A percentile compares a stretch with the other conserved stretches of the same genome.
These are phyloP conservation scores for Candida pini DNA, from an alignment of 805 yeast genomes.

Conservation along the genomic window DNA sequence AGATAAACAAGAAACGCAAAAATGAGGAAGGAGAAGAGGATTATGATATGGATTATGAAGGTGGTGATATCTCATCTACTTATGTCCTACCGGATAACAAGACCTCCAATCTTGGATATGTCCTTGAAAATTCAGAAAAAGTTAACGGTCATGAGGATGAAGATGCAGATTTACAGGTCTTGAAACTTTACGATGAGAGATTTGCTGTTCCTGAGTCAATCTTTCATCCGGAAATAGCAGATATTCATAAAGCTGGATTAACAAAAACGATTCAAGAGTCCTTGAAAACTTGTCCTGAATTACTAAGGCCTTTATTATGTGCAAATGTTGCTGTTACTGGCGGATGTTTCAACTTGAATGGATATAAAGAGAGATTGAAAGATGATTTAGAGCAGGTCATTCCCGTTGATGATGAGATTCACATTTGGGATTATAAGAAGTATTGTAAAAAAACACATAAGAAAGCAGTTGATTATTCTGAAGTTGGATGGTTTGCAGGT, in stretches of 20 bases:
- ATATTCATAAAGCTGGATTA: slow-evolving; percentile 74
- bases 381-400: slow-evolving; percentile 60
- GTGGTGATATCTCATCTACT: slow-evolving; percentile 43
- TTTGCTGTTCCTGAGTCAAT: slow-evolving; percentile 83
- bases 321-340: slow-evolving; percentile 80
- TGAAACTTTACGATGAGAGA: slow-evolving; percentile 74
- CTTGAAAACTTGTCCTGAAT: slow-evolving; percentile 65
- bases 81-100: slow-evolving; percentile 87
- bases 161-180: slow-evolving; percentile 48
- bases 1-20: not conserved
- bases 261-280: slow-evolving; percentile 65
- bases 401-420: slow-evolving; percentile 66
- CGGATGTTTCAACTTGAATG: slow-evolving; percentile 70
- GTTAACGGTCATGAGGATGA: not conserved
- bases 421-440: slow-evolving; percentile 31
- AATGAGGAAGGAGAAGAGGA: too few relatives aligned
- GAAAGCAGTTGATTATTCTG: slow-evolving; percentile 36
- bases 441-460: slow-evolving; percentile 1
- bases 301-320: slow-evolving; percentile 65
- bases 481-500: slow-evolving; percentile 50
- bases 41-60: too few relatives aligned
- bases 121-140: slow-evolving; percentile 9
- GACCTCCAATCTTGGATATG: slow-evolving; percentile 69
- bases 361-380: slow-evolving; percentile 56
- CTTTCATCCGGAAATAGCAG: slow-evolving; percentile 80